Evolutionary conservation across 2,329 filamentous ascomycete species (phyloP), one percentile per base, ranked within the genome.

Genomic region (Penicillium expansum): DNA sequence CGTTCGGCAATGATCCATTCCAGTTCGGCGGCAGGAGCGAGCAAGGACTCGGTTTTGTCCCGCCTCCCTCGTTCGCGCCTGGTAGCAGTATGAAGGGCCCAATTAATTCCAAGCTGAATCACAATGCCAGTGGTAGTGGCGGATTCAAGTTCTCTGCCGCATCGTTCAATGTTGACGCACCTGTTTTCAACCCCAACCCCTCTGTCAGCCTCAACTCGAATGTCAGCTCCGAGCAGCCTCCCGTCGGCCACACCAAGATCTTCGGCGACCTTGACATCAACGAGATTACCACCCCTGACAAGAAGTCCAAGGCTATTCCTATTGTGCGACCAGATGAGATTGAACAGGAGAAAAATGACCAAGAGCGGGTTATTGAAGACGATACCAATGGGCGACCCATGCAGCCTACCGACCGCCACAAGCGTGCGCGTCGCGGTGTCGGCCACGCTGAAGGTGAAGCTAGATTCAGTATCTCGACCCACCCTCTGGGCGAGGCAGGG

Each of bases 281-380:
- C 14, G 86, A 90, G 22, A 81, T 86, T 48, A 76, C 84, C 29
- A 89, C 89, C 67, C 83, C 87, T 7, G 72, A 76, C 0, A 91
- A 89, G 75, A 86, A 85, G 65, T 90, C 87, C 5, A 97, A 94
- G 76, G 91, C 91, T 10, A 83, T 96, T 53, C 89, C 92, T 0
- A 95, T 96, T 60, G 76, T 93, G 10, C 82, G 81, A 38, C 89
- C 90, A 1, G 80, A 85, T 56, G 86, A 79, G 65, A 75, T 61
- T 57, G 77, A 79, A 63, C 72, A 77, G 60, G 74, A 71, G 2
- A 70, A 74, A 48, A 67, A 70, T 29, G 69, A 71, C 44, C 67
- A 69, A 55, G 69, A 70, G 29, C 69, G 76, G 20, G 73, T 73
- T 16, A 29, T 27, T 8, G 68, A 74, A 10, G 81, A 88, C 56